Conservation (phyloP, 2,329 filamentous ascomycete species). For the Ramularia endophylla region DNA sequence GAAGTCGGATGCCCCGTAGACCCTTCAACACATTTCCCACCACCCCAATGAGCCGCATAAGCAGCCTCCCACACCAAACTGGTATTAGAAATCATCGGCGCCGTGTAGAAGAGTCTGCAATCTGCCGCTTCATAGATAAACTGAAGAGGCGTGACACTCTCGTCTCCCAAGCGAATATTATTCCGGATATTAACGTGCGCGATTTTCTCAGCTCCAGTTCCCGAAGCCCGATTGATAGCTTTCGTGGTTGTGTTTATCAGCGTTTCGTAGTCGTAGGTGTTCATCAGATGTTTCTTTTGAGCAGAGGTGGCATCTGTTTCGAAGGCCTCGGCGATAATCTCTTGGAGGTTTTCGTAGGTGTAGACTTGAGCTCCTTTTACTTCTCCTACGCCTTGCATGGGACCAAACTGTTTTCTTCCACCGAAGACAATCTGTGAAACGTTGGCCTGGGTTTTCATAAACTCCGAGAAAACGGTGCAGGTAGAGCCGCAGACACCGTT, state of each 20-base stretch:
- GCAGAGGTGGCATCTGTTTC: conserved; percentile 1
- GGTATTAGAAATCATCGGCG: conserved; percentile 31
- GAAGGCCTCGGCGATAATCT: neutral
- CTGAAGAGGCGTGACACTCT: conserved; percentile 27
- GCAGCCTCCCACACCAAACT: conserved; percentile 35
- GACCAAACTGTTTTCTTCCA: conserved; percentile 33
- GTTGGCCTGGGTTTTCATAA: conserved; percentile 36
- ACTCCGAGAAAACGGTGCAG: conserved; percentile 37
- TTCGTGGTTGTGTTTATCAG: conserved; percentile 1
- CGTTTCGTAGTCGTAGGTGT: conserved; percentile 1
- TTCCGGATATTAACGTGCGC: conserved; percentile 35
- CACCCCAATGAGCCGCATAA: conserved; percentile 31
- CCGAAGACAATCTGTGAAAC: conserved; percentile 36
- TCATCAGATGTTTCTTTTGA: conserved; percentile 1
- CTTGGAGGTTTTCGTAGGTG: neutral
- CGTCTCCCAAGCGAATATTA: conserved; percentile 30
- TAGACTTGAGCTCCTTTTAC: conserved; percentile 36
- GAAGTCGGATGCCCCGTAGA: conserved; percentile 19
- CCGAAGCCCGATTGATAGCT: conserved; percentile 6
- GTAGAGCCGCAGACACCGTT: conserved; percentile 40
- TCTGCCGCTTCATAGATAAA: conserved; percentile 39
- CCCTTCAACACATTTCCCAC: conserved; percentile 14
- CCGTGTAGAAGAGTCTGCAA: conserved; percentile 37
- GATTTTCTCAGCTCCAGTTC: conserved; percentile 10
- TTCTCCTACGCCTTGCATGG: conserved; percentile 39